These are phyloP conservation scores for Raphanus raphanistrum DNA, from an alignment of 345 rosid genomes.

Conservation along the genomic window DNA sequence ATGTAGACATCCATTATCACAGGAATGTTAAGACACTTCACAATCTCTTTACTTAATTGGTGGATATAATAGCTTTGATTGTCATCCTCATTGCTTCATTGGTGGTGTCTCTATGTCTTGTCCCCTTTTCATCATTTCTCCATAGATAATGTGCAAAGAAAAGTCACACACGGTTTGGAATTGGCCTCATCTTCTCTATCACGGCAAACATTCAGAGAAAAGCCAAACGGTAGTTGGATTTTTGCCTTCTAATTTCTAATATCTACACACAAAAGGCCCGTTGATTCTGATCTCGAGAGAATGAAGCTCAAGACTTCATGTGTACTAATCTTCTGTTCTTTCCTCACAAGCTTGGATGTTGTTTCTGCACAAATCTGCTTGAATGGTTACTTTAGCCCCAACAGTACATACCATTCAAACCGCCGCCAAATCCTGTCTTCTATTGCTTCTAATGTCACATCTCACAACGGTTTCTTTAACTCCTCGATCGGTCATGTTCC, in stretches of 20 bases:
- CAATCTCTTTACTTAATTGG: neutral
- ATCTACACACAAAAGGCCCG: neutral
- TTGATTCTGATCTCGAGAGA: neutral
- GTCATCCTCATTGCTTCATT: neutral
- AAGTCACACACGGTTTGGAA: neutral
- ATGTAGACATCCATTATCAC: neutral
- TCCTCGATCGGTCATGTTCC: constrained; percentile 26
- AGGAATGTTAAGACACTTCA: neutral
- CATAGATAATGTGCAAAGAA: neutral
- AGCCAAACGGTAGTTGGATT: neutral
- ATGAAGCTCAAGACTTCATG: constrained; percentile 21
- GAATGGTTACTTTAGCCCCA: constrained; percentile 3
- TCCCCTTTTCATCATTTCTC: neutral
- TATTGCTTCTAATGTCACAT: constrained; percentile 32
- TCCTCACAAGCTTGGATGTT: neutral
- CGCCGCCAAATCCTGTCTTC: constrained; percentile 23
- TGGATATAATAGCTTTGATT: neutral
- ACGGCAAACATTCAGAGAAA: neutral
- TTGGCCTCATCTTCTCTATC: neutral
- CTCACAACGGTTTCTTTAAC: constrained; percentile 1
- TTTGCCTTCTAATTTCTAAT: neutral
- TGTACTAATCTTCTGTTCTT: neutral
- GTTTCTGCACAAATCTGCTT: constrained; percentile 18
- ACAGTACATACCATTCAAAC: constrained; percentile 26
- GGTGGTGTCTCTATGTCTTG: constrained; percentile 21